A percentile compares a stretch with the other conserved stretches of the same genome.
Evolutionary conservation across 2,329 filamentous ascomycete genomes (phyloP).

Genomic region (Hymenoscyphus occultus): DNA sequence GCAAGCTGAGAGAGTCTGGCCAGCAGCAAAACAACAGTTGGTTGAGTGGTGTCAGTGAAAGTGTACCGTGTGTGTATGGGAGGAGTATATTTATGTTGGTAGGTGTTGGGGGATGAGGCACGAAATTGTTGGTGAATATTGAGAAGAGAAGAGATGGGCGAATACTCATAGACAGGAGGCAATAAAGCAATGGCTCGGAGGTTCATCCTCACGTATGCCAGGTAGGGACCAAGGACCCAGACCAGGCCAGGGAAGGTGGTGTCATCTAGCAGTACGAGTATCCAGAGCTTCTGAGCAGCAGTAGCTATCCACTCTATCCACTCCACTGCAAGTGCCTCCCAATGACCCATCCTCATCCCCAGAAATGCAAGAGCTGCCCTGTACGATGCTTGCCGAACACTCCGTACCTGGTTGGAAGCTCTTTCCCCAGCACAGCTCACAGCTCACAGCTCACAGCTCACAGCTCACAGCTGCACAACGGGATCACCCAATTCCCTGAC

Average conservation of each 20-base stretch:
- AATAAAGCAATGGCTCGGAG: not conserved
- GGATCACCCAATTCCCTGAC: not conserved
- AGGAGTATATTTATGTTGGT: not conserved
- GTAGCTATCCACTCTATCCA: not conserved
- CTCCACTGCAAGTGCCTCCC: not conserved
- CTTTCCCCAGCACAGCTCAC: not conserved
- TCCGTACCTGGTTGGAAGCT: not conserved
- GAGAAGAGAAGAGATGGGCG: not conserved
- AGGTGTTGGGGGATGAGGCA: not conserved
- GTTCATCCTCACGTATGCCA: constrained; percentile 3
- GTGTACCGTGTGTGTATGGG: not conserved
- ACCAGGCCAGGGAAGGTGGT: not conserved
- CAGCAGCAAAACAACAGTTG: not conserved
- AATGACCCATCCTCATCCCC: not conserved
- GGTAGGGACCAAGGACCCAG: not conserved
- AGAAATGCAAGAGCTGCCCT: not conserved
- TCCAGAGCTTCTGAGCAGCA: constrained; percentile 2
- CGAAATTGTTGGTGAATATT: constrained; percentile 2
- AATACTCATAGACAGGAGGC: not conserved
- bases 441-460: not conserved
- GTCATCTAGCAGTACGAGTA: not conserved
- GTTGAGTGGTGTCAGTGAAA: not conserved
- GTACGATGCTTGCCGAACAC: not conserved
- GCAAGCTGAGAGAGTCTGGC: constrained; percentile 2
- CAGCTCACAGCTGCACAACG: not conserved